Base-by-base conservation (phyloP, 306 rosid genomes). In the Canavalia gladiata region DNA sequence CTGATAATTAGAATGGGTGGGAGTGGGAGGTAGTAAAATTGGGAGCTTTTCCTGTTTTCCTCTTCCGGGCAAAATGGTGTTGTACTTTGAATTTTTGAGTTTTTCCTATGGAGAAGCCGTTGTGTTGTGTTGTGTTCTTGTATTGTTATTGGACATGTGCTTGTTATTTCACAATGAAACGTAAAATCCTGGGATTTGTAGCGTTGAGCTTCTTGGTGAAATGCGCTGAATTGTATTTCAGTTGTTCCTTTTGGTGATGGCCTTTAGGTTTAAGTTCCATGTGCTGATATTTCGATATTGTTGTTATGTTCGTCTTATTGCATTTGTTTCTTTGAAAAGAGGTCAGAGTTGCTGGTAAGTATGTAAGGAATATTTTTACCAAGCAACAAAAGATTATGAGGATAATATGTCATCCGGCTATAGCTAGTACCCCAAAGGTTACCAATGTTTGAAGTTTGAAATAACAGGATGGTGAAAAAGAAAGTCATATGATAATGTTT, bases 181-280 rank as follows among this genome's bases (percentile, higher is more conserved):
- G 25, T 67, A 28, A 3, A 28, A 43, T 67, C 1, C 31, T 42
- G 54, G 54, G 1, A 25, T 67, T 66, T n/a, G 1, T 9, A 69
- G 82, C 18, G 37, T 42, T 42, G 50, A 64, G 12, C 25, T 70
- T 64, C 4, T 64, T 28, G 47, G 35, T 80, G 49, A 46, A 75
- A 45, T 73, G 33, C 39, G 25, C 55, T 33, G 78, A 33, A 42
- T 58, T 68, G 11, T 57, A 10, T 70, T 3, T 25, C 8, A 67
- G 7, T 43, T 42, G 72, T 25, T 67, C 13, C n/a, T 49, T 46
- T 57, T 8, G 7, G 11, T 42, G 45, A 7, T 4, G 25, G 25
- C 51, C 5, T 4, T 43, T 6, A 43, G 3, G 2, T 43, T 74
- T 59, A 13, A 30, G 33, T n/a, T 57, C 12, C 3, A 47, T 12